Conservation (phyloP, 1,284 basidiomycete species). For the Melampsora larici-populina region DNA sequence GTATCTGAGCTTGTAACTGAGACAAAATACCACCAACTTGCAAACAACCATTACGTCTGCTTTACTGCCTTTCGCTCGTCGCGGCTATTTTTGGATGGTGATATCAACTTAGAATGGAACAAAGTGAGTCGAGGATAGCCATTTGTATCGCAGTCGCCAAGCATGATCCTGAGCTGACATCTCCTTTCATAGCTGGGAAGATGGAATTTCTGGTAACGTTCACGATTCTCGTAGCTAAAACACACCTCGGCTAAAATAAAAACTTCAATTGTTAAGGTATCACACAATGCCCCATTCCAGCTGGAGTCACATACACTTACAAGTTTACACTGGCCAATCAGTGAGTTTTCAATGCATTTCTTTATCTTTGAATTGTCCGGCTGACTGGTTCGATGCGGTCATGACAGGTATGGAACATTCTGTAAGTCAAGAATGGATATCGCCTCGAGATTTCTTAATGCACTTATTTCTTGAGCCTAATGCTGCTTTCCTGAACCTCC, state of each 20-base stretch:
- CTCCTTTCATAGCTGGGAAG: slow-evolving; percentile 52
- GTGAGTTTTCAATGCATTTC: slow-evolving; percentile 56
- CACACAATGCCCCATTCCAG: slow-evolving; percentile 61
- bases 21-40: background rate
- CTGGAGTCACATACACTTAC: slow-evolving; percentile 58
- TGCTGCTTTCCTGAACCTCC: too few species aligned
- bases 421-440: slow-evolving; percentile 34
- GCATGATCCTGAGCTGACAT: background rate
- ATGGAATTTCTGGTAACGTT: slow-evolving; percentile 56
- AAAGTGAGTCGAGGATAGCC: background rate
- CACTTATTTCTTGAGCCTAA: too few species aligned
- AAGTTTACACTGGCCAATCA: slow-evolving; percentile 55
- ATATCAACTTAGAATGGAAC: background rate
- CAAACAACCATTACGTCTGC: background rate
- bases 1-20: background rate
- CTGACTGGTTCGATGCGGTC: background rate
- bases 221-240: background rate
- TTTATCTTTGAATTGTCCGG: slow-evolving; percentile 54
- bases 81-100: background rate
- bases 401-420: slow-evolving; percentile 32
- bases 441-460: too few species aligned
- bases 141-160: background rate
- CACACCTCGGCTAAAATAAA: background rate
- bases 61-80: background rate
- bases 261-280: slow-evolving; percentile 45